Conservation (phyloP, 2,329 filamentous ascomycete species). For the Fusarium verrucosum region DNA sequence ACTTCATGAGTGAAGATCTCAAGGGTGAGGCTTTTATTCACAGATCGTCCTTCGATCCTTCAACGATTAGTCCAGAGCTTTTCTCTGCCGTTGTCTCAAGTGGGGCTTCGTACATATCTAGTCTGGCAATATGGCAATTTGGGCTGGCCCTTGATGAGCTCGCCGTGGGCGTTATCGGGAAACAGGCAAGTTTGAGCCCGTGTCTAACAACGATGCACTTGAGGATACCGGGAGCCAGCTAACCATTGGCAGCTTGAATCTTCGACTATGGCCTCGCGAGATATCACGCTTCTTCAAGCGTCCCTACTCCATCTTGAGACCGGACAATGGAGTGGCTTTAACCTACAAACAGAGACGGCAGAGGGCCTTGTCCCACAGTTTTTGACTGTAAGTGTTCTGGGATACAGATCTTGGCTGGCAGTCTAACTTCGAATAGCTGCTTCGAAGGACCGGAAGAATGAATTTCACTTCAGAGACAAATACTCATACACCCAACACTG, state of each 20-base stretch:
- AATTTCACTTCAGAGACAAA: slow-evolving; percentile 34
- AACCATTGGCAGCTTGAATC: slow-evolving; percentile 24
- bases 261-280: slow-evolving; percentile 15
- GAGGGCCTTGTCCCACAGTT: slow-evolving; percentile 33
- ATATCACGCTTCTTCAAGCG: slow-evolving; percentile 38
- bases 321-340: slow-evolving; percentile 40
- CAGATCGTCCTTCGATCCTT: slow-evolving; percentile 32
- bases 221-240: background rate
- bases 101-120: slow-evolving; percentile 34
- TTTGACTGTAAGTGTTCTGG: slow-evolving; percentile 25
- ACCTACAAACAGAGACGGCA: slow-evolving; percentile 32
- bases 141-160: slow-evolving; percentile 38
- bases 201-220: background rate
- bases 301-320: slow-evolving; percentile 39
- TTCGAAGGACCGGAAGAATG: slow-evolving; percentile 34
- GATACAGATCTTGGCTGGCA: background rate
- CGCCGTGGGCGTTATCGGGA: slow-evolving; percentile 17
- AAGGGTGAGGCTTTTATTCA: slow-evolving; percentile 37
- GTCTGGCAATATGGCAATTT: slow-evolving; percentile 39
- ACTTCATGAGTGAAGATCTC: slow-evolving; percentile 31
- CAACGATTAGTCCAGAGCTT: slow-evolving; percentile 25
- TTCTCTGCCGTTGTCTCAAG: slow-evolving; percentile 37
- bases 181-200: slow-evolving; percentile 25
- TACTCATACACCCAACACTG: slow-evolving; percentile 16
- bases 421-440: slow-evolving; percentile 27